Percentiles rank a stretch among this genome's conserved stretches.
phyloP scores from a whole-genome alignment of 2,329 filamentous ascomycete species.

The Cladorrhinum sp. region DNA sequence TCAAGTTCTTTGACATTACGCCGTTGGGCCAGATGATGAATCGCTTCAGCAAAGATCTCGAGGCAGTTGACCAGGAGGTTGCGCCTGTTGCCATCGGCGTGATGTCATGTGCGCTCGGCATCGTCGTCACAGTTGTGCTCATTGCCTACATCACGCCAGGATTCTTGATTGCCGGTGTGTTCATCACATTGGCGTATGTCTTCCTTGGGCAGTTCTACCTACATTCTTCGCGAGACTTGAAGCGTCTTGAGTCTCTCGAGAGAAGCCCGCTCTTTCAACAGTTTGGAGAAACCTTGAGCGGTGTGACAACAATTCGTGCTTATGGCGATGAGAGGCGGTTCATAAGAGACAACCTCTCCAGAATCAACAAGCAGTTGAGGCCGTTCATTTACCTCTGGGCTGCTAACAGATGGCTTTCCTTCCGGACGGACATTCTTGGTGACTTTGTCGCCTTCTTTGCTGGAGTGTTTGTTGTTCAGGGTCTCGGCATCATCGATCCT shows the following conservation, averaged over 20 bases:
- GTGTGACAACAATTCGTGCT: constrained; percentile 94
- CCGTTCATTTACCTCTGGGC: constrained; percentile 97
- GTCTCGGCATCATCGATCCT: constrained; percentile 78
- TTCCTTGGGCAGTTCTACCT: constrained; percentile 85
- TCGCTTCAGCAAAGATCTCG: constrained; percentile 95
- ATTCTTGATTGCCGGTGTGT: constrained; percentile 81
- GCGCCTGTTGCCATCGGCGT: constrained; percentile 82
- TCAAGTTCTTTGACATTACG: constrained; percentile 97
- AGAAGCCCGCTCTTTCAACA: constrained; percentile 95
- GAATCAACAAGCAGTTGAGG: constrained; percentile 86
- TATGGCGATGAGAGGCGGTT: constrained; percentile 94
- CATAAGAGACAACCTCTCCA: constrained; percentile 81
- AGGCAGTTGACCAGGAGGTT: constrained; percentile 92
- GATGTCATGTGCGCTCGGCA: constrained; percentile 60
- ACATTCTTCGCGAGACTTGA: constrained; percentile 88
- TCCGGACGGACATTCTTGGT: constrained; percentile 86
- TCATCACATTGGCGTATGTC: constrained; percentile 82
- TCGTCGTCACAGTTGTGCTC: constrained; percentile 81
- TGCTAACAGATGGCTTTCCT: constrained; percentile 92
- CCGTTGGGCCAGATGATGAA: constrained; percentile 97
- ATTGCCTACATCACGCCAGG: constrained; percentile 87
- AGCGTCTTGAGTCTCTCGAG: constrained; percentile 90
- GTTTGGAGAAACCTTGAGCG: constrained; percentile 91
- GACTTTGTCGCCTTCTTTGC: constrained; percentile 92
- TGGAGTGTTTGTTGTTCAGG: constrained; percentile 83